Evolutionary conservation across 345 rosid genomes (phyloP).

Genomic region (Bruguiera parviflora): DNA sequence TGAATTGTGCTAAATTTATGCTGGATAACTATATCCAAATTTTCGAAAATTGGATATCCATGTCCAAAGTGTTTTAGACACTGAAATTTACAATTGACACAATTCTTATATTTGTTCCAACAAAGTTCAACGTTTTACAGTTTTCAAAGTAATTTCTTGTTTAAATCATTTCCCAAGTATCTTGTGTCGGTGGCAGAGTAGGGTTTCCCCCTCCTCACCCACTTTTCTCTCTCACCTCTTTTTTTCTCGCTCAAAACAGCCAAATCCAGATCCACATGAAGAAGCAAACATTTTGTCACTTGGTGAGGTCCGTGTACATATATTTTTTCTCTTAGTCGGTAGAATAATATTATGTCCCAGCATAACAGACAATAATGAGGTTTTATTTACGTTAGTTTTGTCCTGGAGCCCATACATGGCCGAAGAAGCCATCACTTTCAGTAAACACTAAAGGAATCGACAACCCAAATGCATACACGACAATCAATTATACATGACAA

Average conservation of each 20-base stretch:
- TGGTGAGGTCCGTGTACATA: slow-evolving; percentile 14
- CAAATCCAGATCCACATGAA: slow-evolving; percentile 16
- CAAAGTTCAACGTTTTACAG: no score
- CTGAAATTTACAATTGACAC: no score
- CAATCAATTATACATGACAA: background rate
- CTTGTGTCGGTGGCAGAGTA: slow-evolving; percentile 32
- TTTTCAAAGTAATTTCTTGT: background rate
- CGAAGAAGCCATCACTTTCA: slow-evolving; percentile 1
- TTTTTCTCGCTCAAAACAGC: slow-evolving; percentile 1
- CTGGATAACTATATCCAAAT: no score
- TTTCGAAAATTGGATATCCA: no score
- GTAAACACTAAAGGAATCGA: background rate
- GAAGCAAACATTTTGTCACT: slow-evolving; percentile 20
- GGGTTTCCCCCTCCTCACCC: background rate
- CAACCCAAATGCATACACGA: background rate
- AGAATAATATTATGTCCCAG: background rate
- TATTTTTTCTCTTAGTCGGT: slow-evolving; percentile 28
- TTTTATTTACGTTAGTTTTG: slow-evolving; percentile 10
- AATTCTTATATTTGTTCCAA: no score
- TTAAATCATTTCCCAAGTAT: background rate
- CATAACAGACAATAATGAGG: background rate
- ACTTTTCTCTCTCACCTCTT: background rate
- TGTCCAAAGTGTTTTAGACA: no score
- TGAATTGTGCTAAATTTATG: no score
- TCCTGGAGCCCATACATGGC: slow-evolving; percentile 6